phyloP scores from a whole-genome alignment of 2,329 filamentous ascomycete species.

The Apiospora malaysiana region DNA sequence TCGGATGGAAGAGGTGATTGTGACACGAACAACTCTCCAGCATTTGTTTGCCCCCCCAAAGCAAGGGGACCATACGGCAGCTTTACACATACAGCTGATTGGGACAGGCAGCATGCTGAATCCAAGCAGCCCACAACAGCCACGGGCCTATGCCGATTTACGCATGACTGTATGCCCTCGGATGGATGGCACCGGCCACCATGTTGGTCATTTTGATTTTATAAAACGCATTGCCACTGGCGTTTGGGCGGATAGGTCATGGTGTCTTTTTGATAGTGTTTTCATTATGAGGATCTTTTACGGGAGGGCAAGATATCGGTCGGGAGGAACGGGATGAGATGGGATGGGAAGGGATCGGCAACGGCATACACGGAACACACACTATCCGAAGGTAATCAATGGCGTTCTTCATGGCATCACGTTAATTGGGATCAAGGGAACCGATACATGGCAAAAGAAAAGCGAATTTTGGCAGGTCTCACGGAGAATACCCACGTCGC shows the following conservation, averaged over 20 bases:
- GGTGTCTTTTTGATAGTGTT: background rate
- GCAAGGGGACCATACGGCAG: background rate
- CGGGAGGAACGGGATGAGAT: background rate
- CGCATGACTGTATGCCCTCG: background rate
- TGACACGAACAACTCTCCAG: background rate
- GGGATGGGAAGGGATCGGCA: background rate
- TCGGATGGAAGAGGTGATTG: slow-evolving; percentile 64
- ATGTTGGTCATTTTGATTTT: slow-evolving; percentile 1
- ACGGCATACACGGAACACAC: slow-evolving; percentile 9
- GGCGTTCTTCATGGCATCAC: slow-evolving; percentile 16
- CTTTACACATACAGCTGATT: background rate
- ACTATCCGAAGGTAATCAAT: background rate
- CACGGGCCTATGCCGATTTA: background rate
- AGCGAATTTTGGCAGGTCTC: slow-evolving; percentile 1
- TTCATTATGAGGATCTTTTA: background rate
- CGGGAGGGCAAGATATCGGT: background rate
- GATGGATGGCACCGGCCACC: background rate
- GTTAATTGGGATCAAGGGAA: background rate
- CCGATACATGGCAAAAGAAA: slow-evolving; percentile 15
- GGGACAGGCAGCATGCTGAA: background rate
- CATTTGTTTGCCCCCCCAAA: background rate
- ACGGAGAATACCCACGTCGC: slow-evolving; percentile 6
- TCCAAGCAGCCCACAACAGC: background rate
- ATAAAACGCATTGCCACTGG: slow-evolving; percentile 8
- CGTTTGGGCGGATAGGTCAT: background rate